Evolutionary conservation across 2,329 filamentous ascomycete genomes (phyloP).

Genomic region (Botryotinia calthae): DNA sequence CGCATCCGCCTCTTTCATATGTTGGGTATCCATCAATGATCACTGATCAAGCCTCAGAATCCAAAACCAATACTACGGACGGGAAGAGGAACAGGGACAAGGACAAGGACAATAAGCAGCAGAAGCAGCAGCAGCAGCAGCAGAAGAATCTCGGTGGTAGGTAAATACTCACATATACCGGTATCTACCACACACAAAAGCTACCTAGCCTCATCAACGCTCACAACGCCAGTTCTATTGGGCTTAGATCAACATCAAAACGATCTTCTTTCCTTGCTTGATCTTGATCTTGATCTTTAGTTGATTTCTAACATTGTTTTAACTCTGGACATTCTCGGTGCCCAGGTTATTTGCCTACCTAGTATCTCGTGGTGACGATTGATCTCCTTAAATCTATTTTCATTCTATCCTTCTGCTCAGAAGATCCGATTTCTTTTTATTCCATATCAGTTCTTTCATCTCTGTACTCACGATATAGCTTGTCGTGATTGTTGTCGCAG

Average conservation of each 20-base stretch:
- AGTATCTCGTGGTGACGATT: not conserved
- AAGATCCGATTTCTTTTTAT: not conserved
- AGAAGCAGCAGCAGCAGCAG: not conserved
- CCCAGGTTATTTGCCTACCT: not conserved
- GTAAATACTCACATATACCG: not conserved
- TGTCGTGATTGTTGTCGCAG: not conserved
- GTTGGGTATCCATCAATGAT: not conserved
- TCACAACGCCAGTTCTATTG: constrained; percentile 1
- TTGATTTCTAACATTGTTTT: not conserved
- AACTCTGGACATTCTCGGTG: not conserved
- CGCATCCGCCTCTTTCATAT: not conserved
- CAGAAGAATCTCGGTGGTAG: not conserved
- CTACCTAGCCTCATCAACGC: constrained; percentile 1
- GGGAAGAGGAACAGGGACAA: not conserved
- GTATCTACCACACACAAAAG: not conserved
- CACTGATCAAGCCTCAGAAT: not conserved
- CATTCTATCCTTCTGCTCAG: not conserved
- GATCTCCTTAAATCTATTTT: not conserved
- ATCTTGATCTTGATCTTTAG: not conserved
- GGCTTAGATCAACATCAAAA: not conserved
- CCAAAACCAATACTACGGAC: not conserved
- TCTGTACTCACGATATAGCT: not conserved
- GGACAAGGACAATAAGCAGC: not conserved
- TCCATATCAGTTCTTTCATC: not conserved
- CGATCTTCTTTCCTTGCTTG: constrained; percentile 11